Evolutionary conservation across 345 rosid genomes (phyloP).

Genomic region (Citrus reticulata): DNA sequence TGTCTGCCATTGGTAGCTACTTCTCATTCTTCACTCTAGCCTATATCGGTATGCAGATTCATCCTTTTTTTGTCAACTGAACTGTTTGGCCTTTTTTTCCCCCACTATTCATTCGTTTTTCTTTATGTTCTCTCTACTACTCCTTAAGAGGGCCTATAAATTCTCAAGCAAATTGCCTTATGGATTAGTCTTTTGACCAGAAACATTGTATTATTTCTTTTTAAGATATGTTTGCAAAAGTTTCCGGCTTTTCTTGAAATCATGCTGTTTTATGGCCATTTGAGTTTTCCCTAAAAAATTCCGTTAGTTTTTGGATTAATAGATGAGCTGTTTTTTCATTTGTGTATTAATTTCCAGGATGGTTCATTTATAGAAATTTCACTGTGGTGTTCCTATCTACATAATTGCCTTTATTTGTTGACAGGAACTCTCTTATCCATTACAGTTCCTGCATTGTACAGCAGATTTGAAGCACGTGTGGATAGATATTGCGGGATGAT

Average conservation of each 20-base stretch:
- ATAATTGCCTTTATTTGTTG: constrained; percentile 20
- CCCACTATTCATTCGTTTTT: not conserved
- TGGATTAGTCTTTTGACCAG: not conserved
- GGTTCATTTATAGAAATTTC: not conserved
- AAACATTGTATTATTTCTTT: not conserved
- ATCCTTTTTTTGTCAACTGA: constrained; percentile 1
- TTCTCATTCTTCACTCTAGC: constrained; percentile 84
- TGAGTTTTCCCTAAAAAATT: not conserved
- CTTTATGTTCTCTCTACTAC: too few relatives aligned
- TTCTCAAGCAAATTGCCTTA: not conserved
- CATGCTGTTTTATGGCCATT: not conserved
- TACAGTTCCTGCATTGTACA: constrained; percentile 81
- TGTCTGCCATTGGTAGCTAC: constrained; percentile 76
- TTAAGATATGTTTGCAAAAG: not conserved
- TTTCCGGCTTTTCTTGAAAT: not conserved
- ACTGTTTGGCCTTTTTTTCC: not conserved
- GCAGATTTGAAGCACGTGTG: constrained; percentile 57
- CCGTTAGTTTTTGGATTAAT: not conserved
- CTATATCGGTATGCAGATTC: constrained; percentile 59
- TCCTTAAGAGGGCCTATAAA: not conserved
- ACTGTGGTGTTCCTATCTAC: not conserved
- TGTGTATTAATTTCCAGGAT: not conserved
- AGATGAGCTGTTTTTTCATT: not conserved
- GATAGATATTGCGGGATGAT: constrained; percentile 70
- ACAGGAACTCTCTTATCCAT: constrained; percentile 75